Percentiles rank a stretch among this genome's conserved stretches.
These are phyloP conservation scores for Diaporthe ampelina DNA, from an alignment of 2,329 filamentous ascomycete genomes.

Conservation along the genomic window DNA sequence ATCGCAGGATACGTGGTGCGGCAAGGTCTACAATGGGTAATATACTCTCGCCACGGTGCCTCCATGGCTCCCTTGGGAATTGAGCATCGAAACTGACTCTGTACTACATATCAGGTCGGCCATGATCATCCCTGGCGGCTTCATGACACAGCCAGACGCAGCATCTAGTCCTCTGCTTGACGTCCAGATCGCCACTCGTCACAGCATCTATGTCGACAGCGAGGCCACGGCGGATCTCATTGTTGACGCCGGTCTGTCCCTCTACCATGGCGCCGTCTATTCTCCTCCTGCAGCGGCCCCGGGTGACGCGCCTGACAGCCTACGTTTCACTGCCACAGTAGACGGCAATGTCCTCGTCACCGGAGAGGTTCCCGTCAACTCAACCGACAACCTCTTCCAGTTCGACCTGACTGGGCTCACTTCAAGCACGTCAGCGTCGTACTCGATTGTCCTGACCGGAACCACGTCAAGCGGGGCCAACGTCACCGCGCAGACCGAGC, in stretches of 20 bases:
- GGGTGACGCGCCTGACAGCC: conserved; percentile 47
- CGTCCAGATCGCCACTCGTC: conserved; percentile 60
- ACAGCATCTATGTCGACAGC: conserved; percentile 61
- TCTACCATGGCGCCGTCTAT: conserved; percentile 56
- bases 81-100: conserved; percentile 42
- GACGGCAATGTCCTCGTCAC: conserved; percentile 51
- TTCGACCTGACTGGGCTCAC: conserved; percentile 55
- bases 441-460: conserved; percentile 56
- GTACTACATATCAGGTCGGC: conserved; percentile 25
- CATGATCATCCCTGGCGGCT: conserved; percentile 37
- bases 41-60: conserved; percentile 20
- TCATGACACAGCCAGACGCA: conserved; percentile 21
- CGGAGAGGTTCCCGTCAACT: conserved; percentile 52
- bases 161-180: conserved; percentile 52
- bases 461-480: conserved; percentile 50
- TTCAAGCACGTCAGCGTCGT: conserved; percentile 52
- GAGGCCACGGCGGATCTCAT: conserved; percentile 59
- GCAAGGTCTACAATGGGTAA: conserved; percentile 61
- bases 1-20: conserved; percentile 55
- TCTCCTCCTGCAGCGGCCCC: conserved; percentile 46
- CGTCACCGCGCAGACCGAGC: conserved; percentile 53
- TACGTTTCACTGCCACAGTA: conserved; percentile 54
- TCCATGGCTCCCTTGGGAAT: conserved; percentile 44
- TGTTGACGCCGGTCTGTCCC: conserved; percentile 58
- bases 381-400: conserved; percentile 52